Evolutionary conservation across 2,329 filamentous ascomycete species (phyloP), one percentile per base, ranked within the genome.

Genomic region (Colletotrichum echinochloae): DNA sequence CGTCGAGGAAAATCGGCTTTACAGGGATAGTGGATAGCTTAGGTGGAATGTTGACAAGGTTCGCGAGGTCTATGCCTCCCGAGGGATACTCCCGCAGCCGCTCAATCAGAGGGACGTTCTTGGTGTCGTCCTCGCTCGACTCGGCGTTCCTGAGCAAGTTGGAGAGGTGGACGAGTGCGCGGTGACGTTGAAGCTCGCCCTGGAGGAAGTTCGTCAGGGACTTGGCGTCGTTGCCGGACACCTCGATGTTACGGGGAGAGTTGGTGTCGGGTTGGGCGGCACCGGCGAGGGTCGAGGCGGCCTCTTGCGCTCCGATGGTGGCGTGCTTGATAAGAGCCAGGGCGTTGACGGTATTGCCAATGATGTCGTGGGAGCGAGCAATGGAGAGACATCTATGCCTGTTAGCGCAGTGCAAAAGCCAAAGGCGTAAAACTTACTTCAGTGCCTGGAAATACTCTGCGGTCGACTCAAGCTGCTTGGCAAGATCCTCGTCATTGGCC

Each of bases 1-100:
- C 92, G 78, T 99, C 96, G 70, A 98, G 89, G 85, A 98, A 98
- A 41, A 98, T 86, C 35, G 96, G 96, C 84, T 99, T 99, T 62
- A 97, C 92, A 0, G 96, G 94, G 48, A 98, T 90, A 1, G 92
- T 87, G 72, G 93, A 90, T 74, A 98, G 83, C 78, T 90, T 92
- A 1, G 95, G 95, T 16, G 96, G 96, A 80, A 95, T 98, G 5
- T 90, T 88, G 56, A 98, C 95, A 33, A 99, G 83, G 74, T 95
- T 95, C 51, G 86, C 86, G 33, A 98, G 85, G 78, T 97, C 90
- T 12, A 94, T 88, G 39, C 88, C 89, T 33, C 88, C 88, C 5
- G 85, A 82, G 1, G 94, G 92, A 78, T 95, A 98, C 73, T 92
- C 90, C 74, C 90, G 86, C 56, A 98, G 85, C 30, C 89, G 88